Percentiles rank a stretch among this genome's conserved stretches.
Evolutionary conservation across 2,329 filamentous ascomycete genomes (phyloP).

Genomic region (Juglanconis juglandina): DNA sequence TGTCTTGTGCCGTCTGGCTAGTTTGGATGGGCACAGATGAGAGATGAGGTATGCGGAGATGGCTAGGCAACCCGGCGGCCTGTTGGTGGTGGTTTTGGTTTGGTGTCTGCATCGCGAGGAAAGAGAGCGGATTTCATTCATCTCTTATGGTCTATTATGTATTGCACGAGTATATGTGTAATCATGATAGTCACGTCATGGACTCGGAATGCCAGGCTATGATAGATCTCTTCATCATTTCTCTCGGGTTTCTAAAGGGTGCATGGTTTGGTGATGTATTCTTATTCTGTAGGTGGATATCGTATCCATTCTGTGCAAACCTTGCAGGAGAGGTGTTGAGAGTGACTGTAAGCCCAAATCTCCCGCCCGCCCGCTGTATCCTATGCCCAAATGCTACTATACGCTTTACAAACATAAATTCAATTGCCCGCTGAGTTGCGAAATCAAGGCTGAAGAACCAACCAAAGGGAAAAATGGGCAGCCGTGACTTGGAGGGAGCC

Average conservation of each 20-base stretch:
- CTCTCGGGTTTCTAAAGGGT: neutral
- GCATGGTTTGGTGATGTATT: neutral
- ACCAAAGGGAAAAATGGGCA: neutral
- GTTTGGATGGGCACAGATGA: neutral
- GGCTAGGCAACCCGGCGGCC: neutral
- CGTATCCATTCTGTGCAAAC: neutral
- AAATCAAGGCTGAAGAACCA: neutral
- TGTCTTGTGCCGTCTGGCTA: neutral
- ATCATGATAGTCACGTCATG: constrained; percentile 9
- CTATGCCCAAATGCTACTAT: neutral
- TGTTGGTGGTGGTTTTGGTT: neutral
- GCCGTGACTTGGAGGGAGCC: too few relatives aligned
- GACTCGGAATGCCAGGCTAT: constrained; percentile 13
- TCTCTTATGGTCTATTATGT: constrained; percentile 11
- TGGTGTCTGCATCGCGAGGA: constrained; percentile 12
- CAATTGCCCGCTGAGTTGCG: neutral
- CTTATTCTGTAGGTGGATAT: neutral
- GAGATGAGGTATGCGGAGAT: neutral
- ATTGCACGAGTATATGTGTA: constrained; percentile 15
- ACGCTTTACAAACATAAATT: neutral
- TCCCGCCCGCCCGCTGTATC: neutral
- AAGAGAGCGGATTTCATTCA: constrained; percentile 3
- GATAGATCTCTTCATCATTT: constrained; percentile 3
- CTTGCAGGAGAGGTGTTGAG: too few relatives aligned
- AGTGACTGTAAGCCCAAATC: neutral